Base-by-base conservation (phyloP, 306 rosid genomes). In the Medicago lupulina region DNA sequence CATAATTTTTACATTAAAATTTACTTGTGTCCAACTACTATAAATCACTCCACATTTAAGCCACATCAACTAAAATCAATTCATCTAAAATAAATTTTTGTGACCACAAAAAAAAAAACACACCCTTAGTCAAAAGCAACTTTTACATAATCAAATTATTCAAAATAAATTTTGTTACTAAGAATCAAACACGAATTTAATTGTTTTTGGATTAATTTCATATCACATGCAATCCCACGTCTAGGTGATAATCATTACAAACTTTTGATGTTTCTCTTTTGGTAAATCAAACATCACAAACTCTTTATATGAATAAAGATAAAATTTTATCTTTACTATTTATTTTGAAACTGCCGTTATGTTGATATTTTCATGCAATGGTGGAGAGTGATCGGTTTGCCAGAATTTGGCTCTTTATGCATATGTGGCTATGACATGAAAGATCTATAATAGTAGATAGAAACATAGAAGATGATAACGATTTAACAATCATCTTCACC, bases 401-500 rank as follows among this genome's bases (percentile, higher is more conserved):
- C 47, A 38, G 9, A 17, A n/a, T 65, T 65, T 39, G 70, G n/a
- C 18, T 41, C 38, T 66, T 66, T 41, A 12, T 41, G 18, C 16
- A n/a, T 40, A 19, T 18, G 49, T 28, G 31, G 31, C 38, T 34
- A 40, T 19, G 4, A 25, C 66, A 60, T 66, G 14, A 14, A 66
- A 66, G 53, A 40, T 38, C 51, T 1, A 39, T 6, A 2, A 39
- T 11, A 4, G n/a, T 43, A 38, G 7, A 3, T 21, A 9, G 31
- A 28, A 28, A 28, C 31, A 4, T 28, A 28, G 43, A 8, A 28
- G 41, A 60, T 51, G 58, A 51, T 7, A 6, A 15, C 14, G 34
- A 66, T 66, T 40, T 66, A 11, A 66, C 53, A 31, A 40, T 66
- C 34, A 39, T 40, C 71, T 65, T 65, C 51, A 18, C 34, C 51